Evolutionary conservation across 306 rosid species (phyloP).

Genomic region (Senna siamea): DNA sequence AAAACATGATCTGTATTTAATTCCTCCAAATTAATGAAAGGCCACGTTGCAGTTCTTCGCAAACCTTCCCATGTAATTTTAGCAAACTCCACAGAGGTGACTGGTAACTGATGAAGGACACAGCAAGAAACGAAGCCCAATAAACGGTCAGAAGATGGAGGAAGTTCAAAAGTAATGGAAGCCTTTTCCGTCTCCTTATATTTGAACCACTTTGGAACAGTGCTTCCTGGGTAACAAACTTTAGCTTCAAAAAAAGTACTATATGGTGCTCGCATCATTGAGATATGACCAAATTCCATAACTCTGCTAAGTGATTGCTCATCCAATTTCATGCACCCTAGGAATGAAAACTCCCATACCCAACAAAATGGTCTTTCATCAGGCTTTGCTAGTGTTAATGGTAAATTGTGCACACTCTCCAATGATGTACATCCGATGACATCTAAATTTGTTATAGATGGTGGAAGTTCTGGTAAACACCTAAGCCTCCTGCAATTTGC

Average conservation of each 20-base stretch:
- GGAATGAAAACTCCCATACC: not conserved
- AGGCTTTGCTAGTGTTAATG: no score
- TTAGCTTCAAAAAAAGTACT: not conserved
- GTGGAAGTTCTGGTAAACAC: not conserved
- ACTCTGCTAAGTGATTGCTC: not conserved
- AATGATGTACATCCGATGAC: not conserved
- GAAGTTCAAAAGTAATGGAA: not conserved
- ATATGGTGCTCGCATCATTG: not conserved
- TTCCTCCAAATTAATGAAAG: no score
- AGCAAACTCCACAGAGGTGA: not conserved
- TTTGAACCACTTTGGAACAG: constrained; percentile 12
- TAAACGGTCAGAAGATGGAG: not conserved
- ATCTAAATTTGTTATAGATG: not conserved
- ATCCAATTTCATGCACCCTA: not conserved
- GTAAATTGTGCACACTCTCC: not conserved
- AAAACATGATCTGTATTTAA: constrained; percentile 19
- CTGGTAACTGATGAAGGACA: not conserved
- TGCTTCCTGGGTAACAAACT: not conserved
- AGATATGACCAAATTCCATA: not conserved
- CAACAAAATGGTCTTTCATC: no score
- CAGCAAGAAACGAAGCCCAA: constrained; percentile 33
- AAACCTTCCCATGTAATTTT: not conserved
- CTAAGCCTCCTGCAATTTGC: not conserved
- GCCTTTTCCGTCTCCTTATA: not conserved
- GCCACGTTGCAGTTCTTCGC: no score